These are phyloP conservation scores for Russula earlei DNA, from an alignment of 768 basidiomycete genomes.

Conservation along the genomic window DNA sequence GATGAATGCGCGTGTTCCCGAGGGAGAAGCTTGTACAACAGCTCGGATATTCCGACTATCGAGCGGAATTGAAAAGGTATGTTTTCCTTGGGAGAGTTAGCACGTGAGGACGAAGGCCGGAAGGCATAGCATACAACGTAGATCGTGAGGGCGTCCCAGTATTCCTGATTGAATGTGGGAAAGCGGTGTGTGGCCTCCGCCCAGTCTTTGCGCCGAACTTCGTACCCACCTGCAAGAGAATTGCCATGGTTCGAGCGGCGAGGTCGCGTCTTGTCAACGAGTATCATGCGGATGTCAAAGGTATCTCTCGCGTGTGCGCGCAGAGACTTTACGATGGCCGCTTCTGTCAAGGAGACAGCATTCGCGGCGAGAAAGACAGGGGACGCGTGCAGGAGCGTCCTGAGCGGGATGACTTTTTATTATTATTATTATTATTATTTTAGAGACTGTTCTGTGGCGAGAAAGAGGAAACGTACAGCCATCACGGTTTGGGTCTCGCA, in stretches of 20 bases:
- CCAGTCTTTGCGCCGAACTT: constrained; percentile 51
- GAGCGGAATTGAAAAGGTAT: constrained; percentile 49
- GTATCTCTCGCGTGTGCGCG: constrained; percentile 37
- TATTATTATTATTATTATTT: constrained; percentile 13
- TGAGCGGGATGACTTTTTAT: constrained; percentile 27
- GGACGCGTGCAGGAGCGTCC: constrained; percentile 39
- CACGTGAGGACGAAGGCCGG: background rate
- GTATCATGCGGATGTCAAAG: constrained; percentile 55
- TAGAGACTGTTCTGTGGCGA: background rate
- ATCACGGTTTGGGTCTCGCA: constrained; percentile 38
- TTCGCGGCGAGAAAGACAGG: constrained; percentile 19
- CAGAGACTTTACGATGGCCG: constrained; percentile 46
- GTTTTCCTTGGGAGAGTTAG: constrained; percentile 49
- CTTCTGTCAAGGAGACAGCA: constrained; percentile 31
- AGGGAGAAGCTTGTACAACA: constrained; percentile 27
- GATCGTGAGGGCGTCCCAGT: constrained; percentile 56
- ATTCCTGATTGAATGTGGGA: constrained; percentile 28
- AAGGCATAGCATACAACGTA: constrained; percentile 50
- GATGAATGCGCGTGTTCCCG: background rate
- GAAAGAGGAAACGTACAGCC: constrained; percentile 38
- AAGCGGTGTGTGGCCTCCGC: constrained; percentile 20
- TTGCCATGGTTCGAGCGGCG: constrained; percentile 7
- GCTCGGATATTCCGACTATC: constrained; percentile 35
- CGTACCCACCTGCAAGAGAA: constrained; percentile 42
- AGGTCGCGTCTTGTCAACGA: constrained; percentile 29